phyloP scores from a whole-genome alignment of 1,139 yeast species.

The Barnettozyma hawaiiensis region DNA sequence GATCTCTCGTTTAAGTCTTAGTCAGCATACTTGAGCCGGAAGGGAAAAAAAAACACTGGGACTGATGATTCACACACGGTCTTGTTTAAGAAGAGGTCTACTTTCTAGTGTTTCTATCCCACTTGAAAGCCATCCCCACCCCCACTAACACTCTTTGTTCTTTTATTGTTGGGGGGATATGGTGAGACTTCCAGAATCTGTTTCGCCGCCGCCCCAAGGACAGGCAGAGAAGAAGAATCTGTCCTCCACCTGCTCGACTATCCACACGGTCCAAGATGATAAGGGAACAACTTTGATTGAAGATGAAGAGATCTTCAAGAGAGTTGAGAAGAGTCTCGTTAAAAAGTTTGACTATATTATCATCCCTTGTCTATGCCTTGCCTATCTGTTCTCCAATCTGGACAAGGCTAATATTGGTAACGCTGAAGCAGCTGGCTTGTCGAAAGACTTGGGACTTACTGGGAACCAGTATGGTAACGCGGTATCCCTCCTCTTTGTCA shows the following conservation, averaged over 20 bases:
- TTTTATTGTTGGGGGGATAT: too few species aligned
- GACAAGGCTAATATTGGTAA: slow-evolving; percentile 58
- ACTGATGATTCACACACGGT: background rate
- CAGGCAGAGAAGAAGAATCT: background rate
- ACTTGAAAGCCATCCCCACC: too few species aligned
- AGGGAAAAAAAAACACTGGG: background rate
- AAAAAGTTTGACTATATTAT: slow-evolving; percentile 46
- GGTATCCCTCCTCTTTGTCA: slow-evolving; percentile 50
- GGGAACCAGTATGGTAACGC: slow-evolving; percentile 48
- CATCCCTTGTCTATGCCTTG: slow-evolving; percentile 47
- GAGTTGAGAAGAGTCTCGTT: slow-evolving; percentile 37
- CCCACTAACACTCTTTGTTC: too few species aligned
- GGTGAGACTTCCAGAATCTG: background rate
- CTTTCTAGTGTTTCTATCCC: background rate
- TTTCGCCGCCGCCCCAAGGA: background rate
- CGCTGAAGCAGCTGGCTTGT: slow-evolving; percentile 54
- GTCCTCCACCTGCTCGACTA: background rate
- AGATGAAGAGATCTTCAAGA: slow-evolving; percentile 15
- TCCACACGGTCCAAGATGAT: slow-evolving; percentile 1
- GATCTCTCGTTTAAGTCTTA: too few species aligned
- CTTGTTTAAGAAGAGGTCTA: background rate
- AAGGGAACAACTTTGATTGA: background rate
- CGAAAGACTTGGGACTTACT: slow-evolving; percentile 41
- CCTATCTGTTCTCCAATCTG: slow-evolving; percentile 50
- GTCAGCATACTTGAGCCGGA: too few species aligned